Evolutionary conservation across 148 eudicot genomes (phyloP).

Genomic region (Diospyros lotus): DNA sequence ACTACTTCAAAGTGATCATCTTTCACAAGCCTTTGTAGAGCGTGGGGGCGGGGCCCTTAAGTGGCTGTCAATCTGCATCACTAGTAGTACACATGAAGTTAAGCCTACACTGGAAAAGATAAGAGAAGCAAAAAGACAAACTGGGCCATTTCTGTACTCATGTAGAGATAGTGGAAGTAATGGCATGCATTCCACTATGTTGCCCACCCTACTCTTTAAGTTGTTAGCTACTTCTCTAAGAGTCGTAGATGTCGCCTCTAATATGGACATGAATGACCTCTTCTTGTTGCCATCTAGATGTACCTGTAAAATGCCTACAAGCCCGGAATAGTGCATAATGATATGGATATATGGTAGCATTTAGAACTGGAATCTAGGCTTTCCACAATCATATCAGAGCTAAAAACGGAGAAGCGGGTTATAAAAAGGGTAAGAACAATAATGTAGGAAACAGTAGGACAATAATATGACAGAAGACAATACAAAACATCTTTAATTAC

Average conservation of each 20-base stretch:
- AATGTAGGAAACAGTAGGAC: too few relatives aligned
- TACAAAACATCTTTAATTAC: neutral
- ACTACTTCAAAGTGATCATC: too few relatives aligned
- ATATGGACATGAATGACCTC: neutral
- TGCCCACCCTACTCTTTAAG: constrained; percentile 16
- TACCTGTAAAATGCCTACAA: neutral
- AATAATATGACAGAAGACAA: neutral
- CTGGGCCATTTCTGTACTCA: constrained; percentile 4
- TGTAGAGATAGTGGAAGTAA: constrained; percentile 25
- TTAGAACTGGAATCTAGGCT: neutral
- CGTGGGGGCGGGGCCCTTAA: neutral
- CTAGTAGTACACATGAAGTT: neutral
- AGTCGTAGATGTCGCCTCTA: neutral
- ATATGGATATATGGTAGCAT: neutral
- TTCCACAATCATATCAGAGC: neutral
- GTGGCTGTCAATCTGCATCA: constrained; percentile 29
- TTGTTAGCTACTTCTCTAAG: neutral
- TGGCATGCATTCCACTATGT: constrained; percentile 41
- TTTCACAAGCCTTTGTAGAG: too few relatives aligned
- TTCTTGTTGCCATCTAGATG: neutral
- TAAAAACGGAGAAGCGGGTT: too few relatives aligned
- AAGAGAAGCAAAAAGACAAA: constrained; percentile 1
- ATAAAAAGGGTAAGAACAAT: too few relatives aligned
- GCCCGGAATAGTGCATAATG: neutral
- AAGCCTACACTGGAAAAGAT: constrained; percentile 1